Conservation (phyloP, 2,329 filamentous ascomycete genomes). For the Hypocreales sp. region DNA sequence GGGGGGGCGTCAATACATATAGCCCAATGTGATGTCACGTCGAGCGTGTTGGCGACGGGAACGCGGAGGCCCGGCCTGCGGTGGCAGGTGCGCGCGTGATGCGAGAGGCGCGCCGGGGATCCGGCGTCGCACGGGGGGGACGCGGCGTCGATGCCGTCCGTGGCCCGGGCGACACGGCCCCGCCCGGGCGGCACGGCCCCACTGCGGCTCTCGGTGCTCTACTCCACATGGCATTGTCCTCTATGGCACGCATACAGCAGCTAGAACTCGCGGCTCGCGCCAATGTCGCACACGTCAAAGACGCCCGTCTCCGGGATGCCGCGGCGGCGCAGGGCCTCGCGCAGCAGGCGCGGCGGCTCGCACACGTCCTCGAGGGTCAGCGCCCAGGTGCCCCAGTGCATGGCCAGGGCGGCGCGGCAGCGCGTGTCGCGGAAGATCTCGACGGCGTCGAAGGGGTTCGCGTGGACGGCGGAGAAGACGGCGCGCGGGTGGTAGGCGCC, state of each 20-base stretch:
- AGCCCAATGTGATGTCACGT: no score
- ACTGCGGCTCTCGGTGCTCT: no score
- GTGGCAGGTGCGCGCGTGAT: no score
- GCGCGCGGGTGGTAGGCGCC: slow-evolving; percentile 66
- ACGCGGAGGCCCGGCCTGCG: no score
- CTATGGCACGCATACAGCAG: no score
- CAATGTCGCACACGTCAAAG: slow-evolving; percentile 75
- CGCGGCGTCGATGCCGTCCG: no score
- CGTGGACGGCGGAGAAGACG: slow-evolving; percentile 70
- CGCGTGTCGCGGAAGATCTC: slow-evolving; percentile 78
- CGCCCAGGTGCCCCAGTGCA: slow-evolving; percentile 90
- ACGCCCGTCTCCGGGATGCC: slow-evolving; percentile 54
- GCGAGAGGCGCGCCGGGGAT: no score
- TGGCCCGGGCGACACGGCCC: no score
- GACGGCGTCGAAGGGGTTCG: slow-evolving; percentile 73
- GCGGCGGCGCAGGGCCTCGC: slow-evolving; percentile 52
- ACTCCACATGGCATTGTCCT: no score
- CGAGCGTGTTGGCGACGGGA: no score
- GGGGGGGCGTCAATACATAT: background rate
- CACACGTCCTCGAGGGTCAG: slow-evolving; percentile 72
- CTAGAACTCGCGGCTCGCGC: slow-evolving; percentile 65
- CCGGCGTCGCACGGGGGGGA: no score
- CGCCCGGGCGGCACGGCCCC: no score
- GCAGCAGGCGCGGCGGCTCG: slow-evolving; percentile 63
- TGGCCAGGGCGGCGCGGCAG: slow-evolving; percentile 65